Percentiles rank a stretch among this genome's conserved stretches.
phyloP scores from a whole-genome alignment of 2,329 filamentous ascomycete species.

The Fusarium duplospermum region DNA sequence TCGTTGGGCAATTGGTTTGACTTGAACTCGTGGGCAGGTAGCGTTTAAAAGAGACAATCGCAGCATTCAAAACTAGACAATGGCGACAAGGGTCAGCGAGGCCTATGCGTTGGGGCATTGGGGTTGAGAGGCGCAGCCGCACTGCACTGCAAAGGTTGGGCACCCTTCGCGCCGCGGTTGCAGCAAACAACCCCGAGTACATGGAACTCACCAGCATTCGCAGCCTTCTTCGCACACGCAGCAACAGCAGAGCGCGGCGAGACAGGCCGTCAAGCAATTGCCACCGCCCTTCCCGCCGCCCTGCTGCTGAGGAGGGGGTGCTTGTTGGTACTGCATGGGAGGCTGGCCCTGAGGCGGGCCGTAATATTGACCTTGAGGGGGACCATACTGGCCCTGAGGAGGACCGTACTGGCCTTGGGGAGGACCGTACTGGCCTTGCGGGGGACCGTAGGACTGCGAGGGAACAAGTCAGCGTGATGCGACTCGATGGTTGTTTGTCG shows the following conservation, averaged over 20 bases:
- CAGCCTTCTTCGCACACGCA: conserved; percentile 62
- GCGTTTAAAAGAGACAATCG: conserved; percentile 53
- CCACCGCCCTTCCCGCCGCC: conserved; percentile 51
- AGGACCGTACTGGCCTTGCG: conserved; percentile 44
- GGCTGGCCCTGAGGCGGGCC: conserved; percentile 52
- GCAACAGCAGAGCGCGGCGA: conserved; percentile 63
- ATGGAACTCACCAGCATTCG: conserved; percentile 57
- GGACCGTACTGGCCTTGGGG: conserved; percentile 47
- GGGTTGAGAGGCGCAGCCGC: background rate
- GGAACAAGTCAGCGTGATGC: conserved; percentile 26
- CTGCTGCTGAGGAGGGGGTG: conserved; percentile 48
- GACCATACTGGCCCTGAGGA: conserved; percentile 46
- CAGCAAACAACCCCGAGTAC: background rate
- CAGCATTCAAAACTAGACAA: conserved; percentile 53
- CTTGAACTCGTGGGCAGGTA: background rate
- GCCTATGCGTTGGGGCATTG: background rate
- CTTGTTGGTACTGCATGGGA: conserved; percentile 59
- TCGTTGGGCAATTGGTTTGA: conserved; percentile 2
- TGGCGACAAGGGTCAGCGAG: conserved; percentile 7
- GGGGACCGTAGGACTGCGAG: conserved; percentile 47
- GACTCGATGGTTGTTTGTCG: background rate
- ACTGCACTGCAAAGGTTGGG: background rate
- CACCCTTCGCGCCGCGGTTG: conserved; percentile 16
- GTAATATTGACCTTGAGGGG: conserved; percentile 46
- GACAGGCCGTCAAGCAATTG: conserved; percentile 59